Percentiles rank a stretch among this genome's conserved stretches.
phyloP scores from a whole-genome alignment of 495 filamentous ascomycete species.

The Podospora bellae-mahoneyi region DNA sequence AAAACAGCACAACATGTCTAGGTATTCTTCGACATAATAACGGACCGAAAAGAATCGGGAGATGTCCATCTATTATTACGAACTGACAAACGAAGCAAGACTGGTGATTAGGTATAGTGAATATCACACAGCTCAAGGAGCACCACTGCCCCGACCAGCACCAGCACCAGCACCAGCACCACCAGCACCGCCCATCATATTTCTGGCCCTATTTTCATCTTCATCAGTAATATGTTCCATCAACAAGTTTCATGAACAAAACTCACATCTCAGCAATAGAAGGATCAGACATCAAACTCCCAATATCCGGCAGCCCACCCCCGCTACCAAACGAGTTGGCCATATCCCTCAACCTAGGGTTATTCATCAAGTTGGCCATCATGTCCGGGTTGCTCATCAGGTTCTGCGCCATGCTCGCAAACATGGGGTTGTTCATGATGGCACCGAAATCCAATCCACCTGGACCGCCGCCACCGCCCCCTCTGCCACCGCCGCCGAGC shows the following conservation, averaged over 20 bases:
- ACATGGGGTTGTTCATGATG: conserved; percentile 98
- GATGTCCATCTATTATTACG: background rate
- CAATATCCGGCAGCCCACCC: conserved; percentile 83
- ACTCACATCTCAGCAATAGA: conserved; percentile 90
- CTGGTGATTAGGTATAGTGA: background rate
- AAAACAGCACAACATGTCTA: background rate
- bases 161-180: conserved; percentile 14
- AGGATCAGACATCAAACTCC: conserved; percentile 82
- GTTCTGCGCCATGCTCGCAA: conserved; percentile 91
- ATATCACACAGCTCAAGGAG: background rate
- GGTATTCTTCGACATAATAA: background rate
- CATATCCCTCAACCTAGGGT: conserved; percentile 84
- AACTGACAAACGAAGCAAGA: background rate
- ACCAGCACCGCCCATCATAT: conserved; percentile 65
- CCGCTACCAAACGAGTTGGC: conserved; percentile 63
- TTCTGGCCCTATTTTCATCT: conserved; percentile 57
- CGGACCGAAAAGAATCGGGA: background rate
- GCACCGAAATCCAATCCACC: conserved; percentile 79
- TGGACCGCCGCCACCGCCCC: conserved; percentile 54
- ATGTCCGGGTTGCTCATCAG: conserved; percentile 92
- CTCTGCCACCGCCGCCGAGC: conserved; percentile 55
- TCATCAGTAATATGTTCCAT: background rate
- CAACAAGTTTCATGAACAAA: background rate
- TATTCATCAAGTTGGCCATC: conserved; percentile 87
- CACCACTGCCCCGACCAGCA: conserved; percentile 6